Percentiles rank a stretch among this genome's conserved stretches.
phyloP scores from a whole-genome alignment of 2,329 filamentous ascomycete species.

The Xylariomycetidae sp. region DNA sequence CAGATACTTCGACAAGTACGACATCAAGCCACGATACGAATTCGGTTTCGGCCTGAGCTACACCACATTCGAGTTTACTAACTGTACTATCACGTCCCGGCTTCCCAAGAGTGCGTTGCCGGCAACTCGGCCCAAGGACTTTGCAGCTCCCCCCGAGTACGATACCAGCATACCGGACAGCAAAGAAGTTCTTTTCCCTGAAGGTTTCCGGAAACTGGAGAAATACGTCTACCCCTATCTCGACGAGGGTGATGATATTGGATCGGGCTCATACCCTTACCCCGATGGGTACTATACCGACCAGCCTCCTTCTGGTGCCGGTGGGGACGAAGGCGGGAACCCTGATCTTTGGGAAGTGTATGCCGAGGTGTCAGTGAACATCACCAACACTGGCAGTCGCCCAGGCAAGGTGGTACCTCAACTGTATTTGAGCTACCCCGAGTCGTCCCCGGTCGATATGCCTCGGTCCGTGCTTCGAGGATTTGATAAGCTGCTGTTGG shows the following conservation, averaged over 20 bases:
- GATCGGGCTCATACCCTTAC: slow-evolving; percentile 38
- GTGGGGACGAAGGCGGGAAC: slow-evolving; percentile 63
- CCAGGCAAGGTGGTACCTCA: slow-evolving; percentile 40
- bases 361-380: slow-evolving; percentile 40
- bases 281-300: slow-evolving; percentile 48
- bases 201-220: slow-evolving; percentile 51
- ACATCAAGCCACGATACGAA: slow-evolving; percentile 70
- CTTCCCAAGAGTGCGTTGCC: slow-evolving; percentile 41
- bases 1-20: slow-evolving; percentile 74
- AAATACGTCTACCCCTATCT: slow-evolving; percentile 74
- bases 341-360: slow-evolving; percentile 57
- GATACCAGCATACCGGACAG: slow-evolving; percentile 47
- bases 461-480: slow-evolving; percentile 63
- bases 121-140: slow-evolving; percentile 32
- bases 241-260: slow-evolving; percentile 38
- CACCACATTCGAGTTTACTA: slow-evolving; percentile 61
- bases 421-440: slow-evolving; percentile 40
- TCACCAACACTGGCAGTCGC: slow-evolving; percentile 47
- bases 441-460: slow-evolving; percentile 37
- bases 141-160: slow-evolving; percentile 46
- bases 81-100: slow-evolving; percentile 40
- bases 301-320: slow-evolving; percentile 53
- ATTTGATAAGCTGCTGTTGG: slow-evolving; percentile 62
- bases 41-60: slow-evolving; percentile 86
- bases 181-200: slow-evolving; percentile 54